These are phyloP conservation scores for Bipolaris victoriae DNA, from an alignment of 2,329 filamentous ascomycete genomes.

Conservation along the genomic window DNA sequence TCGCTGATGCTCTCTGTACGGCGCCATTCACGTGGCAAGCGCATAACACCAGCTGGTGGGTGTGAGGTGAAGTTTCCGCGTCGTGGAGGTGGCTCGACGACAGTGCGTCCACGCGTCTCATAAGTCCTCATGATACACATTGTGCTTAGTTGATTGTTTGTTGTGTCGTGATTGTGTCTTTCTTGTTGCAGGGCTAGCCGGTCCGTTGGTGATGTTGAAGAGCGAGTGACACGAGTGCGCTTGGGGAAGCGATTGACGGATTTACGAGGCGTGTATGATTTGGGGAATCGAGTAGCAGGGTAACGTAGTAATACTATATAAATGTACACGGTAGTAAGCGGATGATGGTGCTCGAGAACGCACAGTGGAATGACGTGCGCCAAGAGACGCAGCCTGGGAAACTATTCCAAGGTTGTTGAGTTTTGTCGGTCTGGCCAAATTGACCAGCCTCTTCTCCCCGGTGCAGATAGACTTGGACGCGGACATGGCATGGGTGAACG, in stretches of 20 bases:
- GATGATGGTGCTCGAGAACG: background rate
- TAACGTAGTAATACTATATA: background rate
- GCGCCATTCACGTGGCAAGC: slow-evolving; percentile 42
- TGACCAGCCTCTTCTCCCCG: slow-evolving; percentile 6
- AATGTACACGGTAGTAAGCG: background rate
- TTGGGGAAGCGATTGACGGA: background rate
- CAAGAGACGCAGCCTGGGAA: slow-evolving; percentile 7
- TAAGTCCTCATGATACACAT: slow-evolving; percentile 47
- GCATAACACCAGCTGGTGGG: slow-evolving; percentile 41
- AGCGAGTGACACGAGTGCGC: background rate
- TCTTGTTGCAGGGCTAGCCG: slow-evolving; percentile 1
- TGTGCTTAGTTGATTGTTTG: slow-evolving; percentile 1
- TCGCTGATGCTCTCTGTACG: slow-evolving; percentile 30
- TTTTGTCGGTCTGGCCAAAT: background rate
- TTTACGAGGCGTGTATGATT: background rate
- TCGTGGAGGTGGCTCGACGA: slow-evolving; percentile 42
- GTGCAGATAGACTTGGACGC: too few relatives aligned
- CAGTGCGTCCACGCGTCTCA: slow-evolving; percentile 33
- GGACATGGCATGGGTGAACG: too few relatives aligned
- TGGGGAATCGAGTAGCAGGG: background rate
- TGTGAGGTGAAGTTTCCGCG: slow-evolving; percentile 43
- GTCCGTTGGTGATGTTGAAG: slow-evolving; percentile 2
- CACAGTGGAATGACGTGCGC: slow-evolving; percentile 16
- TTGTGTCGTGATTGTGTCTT: background rate
- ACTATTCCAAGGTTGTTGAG: slow-evolving; percentile 19